Conservation (phyloP, 2,329 filamentous ascomycete species). For the Thielaviopsis euricoi region DNA sequence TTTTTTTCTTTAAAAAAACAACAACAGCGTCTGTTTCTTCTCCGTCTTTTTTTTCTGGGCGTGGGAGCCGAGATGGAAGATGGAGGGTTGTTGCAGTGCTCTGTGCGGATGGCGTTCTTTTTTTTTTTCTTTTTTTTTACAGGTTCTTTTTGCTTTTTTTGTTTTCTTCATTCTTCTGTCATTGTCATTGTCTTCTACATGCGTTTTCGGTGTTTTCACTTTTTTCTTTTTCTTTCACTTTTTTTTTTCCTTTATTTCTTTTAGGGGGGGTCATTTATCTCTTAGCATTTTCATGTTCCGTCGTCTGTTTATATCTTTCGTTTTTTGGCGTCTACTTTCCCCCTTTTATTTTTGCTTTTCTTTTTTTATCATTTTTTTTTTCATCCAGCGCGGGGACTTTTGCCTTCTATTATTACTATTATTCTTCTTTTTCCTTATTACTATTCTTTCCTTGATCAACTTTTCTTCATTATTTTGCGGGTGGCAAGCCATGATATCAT, state of each 20-base stretch:
- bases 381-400: too few relatives aligned
- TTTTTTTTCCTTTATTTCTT: neutral
- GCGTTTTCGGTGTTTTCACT: neutral
- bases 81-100: too few relatives aligned
- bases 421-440: too few relatives aligned
- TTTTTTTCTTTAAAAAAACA: conserved; percentile 8
- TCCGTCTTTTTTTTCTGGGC: neutral
- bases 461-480: too few relatives aligned
- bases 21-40: neutral
- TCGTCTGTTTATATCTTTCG: neutral
- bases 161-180: conserved; percentile 2
- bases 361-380: neutral
- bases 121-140: neutral
- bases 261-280: neutral
- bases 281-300: neutral
- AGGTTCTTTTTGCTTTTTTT: neutral
- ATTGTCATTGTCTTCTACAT: conserved; percentile 9
- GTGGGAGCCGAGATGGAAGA: neutral
- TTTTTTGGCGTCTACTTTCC: neutral
- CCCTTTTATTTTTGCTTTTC: neutral
- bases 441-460: too few relatives aligned
- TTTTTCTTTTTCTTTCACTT: neutral
- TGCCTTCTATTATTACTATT: too few relatives aligned
- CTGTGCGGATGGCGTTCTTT: too few relatives aligned
- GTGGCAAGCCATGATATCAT: neutral